Base-by-base conservation (phyloP, 169 alveolate species). In the Plasmodium yoelii region DNA sequence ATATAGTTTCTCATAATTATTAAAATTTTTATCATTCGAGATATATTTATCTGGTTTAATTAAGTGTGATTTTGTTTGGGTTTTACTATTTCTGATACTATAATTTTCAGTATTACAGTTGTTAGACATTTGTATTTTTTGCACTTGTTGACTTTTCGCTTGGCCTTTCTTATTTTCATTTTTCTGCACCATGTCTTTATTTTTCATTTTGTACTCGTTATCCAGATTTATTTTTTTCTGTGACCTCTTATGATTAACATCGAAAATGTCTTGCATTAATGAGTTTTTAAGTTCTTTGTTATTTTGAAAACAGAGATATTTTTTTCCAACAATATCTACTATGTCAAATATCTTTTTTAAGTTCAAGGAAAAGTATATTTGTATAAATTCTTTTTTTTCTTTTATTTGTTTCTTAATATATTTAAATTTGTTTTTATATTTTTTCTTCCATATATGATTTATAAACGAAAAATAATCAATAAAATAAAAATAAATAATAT, bases 361-460 rank as follows among this genome's bases (percentile, higher is more conserved):
- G 5, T 56, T 19, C 39, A 74, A 13, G 5, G 73, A 7, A 46
- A 74, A n/a, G 55, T 74, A 74, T 5, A 74, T 74, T 39, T 18
- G 3, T 46, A 74, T 74, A 56, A 53, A 74, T 65, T 74, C 88
- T 34, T 56, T 74, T 53, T 74, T 74, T 1, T 44, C 19, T 9
- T 56, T 74, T 59, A 74, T 19, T 24, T 60, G 51, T 63, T 22
- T 61, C 18, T 12, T 18, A 74, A 26, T 47, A 15, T 65, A 12
- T 60, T 19, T 46, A 55, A 63, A 44, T 51, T 61, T 42, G 57
- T 55, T 49, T 63, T 74, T 74, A 59, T 74, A 46, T 28, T 49
- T 42, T 53, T 74, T 74, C 15, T 47, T 61, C 73, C 73, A 74
- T 7, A 74, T 65, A 74, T 74, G 88, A 60, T 60, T 74, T n/a